Percentiles rank a stretch among this genome's conserved stretches.
Evolutionary conservation across 176 grass and related monocot species (phyloP).

Genomic region (Elaeis guineensis): DNA sequence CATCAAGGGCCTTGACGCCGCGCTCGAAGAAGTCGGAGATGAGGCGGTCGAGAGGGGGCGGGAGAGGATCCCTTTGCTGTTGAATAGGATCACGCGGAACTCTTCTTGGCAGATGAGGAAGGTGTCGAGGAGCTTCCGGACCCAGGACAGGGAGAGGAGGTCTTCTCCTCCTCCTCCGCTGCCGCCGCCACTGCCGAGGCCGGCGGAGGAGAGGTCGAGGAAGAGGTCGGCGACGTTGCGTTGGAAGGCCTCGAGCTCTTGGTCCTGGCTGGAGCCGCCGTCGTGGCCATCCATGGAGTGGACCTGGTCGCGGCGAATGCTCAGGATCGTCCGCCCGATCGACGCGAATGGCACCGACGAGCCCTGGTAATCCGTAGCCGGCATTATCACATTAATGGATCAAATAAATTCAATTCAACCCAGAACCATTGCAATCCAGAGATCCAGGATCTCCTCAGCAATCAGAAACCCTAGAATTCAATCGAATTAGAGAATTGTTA

Average conservation of each 20-base stretch:
- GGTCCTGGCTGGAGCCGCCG: constrained; percentile 9
- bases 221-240: constrained; percentile 35
- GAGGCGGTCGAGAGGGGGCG: constrained; percentile 60
- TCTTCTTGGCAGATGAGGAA: constrained; percentile 77
- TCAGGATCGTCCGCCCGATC: constrained; percentile 39
- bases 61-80: neutral
- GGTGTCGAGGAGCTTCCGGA: constrained; percentile 45
- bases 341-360: constrained; percentile 37
- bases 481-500: no score
- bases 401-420: no score
- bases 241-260: constrained; percentile 51
- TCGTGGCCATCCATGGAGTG: constrained; percentile 27
- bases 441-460: no score
- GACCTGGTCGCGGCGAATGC: constrained; percentile 40
- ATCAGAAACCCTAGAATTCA: no score
- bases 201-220: constrained; percentile 22
- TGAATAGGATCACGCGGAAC: constrained; percentile 60
- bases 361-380: constrained; percentile 30
- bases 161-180: neutral
- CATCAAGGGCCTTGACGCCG: constrained; percentile 81
- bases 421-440: no score
- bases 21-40: constrained; percentile 88
- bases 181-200: no score
- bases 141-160: constrained; percentile 61
- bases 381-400: constrained; percentile 17